phyloP scores from a whole-genome alignment of 768 basidiomycete genomes.

The Collybia sordida region DNA sequence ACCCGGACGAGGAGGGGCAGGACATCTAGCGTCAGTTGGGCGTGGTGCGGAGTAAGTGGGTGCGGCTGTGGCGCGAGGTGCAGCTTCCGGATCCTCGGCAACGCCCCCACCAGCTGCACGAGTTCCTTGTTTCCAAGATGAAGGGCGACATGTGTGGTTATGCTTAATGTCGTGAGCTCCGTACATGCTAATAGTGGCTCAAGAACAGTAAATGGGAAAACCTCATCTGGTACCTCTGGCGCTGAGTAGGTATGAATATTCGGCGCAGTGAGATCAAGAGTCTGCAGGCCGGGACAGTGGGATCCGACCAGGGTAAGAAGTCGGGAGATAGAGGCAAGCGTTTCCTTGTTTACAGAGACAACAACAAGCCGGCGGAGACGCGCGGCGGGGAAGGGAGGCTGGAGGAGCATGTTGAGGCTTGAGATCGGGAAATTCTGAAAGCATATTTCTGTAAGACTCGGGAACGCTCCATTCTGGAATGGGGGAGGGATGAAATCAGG shows the following conservation, averaged over 20 bases:
- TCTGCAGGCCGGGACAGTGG: conserved; percentile 7
- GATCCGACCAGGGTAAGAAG: conserved; percentile 7
- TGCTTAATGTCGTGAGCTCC: conserved; percentile 1
- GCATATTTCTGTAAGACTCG: conserved; percentile 4
- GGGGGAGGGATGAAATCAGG: background rate
- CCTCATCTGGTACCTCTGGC: background rate
- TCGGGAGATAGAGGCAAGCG: background rate
- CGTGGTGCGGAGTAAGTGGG: too few relatives aligned
- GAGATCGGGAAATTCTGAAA: conserved; percentile 7
- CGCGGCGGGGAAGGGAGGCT: conserved; percentile 7
- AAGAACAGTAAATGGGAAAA: conserved; percentile 4
- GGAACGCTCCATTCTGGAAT: conserved; percentile 8
- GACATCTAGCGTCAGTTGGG: too few relatives aligned
- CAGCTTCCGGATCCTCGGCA: too few relatives aligned
- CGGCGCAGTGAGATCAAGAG: background rate
- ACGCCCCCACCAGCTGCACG: too few relatives aligned
- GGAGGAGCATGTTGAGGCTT: conserved; percentile 6
- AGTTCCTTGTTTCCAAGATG: too few relatives aligned
- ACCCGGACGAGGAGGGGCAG: too few relatives aligned
- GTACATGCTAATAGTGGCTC: conserved; percentile 7
- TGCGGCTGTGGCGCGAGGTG: too few relatives aligned
- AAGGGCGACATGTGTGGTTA: too few relatives aligned
- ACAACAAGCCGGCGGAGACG: conserved; percentile 7
- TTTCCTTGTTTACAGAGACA: conserved; percentile 1
- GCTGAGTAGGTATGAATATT: background rate